Base-by-base conservation (phyloP, 345 rosid species). In the Luvunga scandens region DNA sequence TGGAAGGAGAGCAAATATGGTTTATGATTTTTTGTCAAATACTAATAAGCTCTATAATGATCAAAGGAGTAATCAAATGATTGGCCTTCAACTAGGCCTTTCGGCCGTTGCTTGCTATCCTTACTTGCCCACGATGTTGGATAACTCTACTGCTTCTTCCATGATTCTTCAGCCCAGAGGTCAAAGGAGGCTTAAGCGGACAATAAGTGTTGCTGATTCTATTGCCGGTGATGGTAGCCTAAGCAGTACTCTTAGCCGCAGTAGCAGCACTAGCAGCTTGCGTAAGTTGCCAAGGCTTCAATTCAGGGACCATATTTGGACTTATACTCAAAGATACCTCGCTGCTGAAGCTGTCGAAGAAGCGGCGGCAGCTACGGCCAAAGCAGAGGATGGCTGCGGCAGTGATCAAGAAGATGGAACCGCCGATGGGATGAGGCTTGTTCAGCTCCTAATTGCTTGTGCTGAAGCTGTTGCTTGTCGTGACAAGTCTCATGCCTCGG, bases 391-490 rank as follows among this genome's bases (percentile, higher is more conserved):
- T 63, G 55, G 39, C 25, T 74, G 67, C 13, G 69, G 27, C 22
- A 77, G 57, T 18, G 57, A 53, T 53, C 57, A 81, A 34, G 88
- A 84, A 77, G 88, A 84, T 25, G 80, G 82, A 4, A 81, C 76
- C 3, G 78, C 80, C 1, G 87, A 88, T 19, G 93, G 86, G 10
- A 88, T 89, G 89, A 84, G 84, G 76, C 85, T 86, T 25, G 86
- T 91, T 59, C 89, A 88, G 82, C 90, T 84, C 59, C 85, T 91
- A 59, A 80, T 91, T 14, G 82, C 90, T 19, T 91, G 95, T 42
- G 91, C 91, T 1, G 93, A 91, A 69, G 95, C 93, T 2, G 91
- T 91, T 45, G 95, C 95, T 48, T 91, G 91, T 34, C 89, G 91
- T 2, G 95, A 91, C 78, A 87, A 87, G 75, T 28, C 83, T 25